Conservation (phyloP, 2,329 filamentous ascomycete genomes). For the Aspergillus japonicus region DNA sequence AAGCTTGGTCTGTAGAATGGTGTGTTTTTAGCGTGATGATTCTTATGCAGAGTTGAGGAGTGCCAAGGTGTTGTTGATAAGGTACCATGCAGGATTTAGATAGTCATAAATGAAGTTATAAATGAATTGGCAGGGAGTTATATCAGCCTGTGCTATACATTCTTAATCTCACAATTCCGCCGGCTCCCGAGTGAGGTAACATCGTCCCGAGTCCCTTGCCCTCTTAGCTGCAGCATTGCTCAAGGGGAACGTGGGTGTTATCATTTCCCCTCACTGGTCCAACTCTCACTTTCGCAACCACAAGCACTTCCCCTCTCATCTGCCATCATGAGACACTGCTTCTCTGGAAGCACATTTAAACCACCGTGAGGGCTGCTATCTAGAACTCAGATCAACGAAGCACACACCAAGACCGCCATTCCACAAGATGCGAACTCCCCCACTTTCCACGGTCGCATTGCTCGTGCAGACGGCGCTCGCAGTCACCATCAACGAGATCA, state of each 20-base stretch:
- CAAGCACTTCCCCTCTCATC: not conserved
- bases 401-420: not conserved
- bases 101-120: not conserved
- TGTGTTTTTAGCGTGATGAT: not conserved
- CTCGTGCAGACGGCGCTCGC: slow-evolving; percentile 26
- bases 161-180: not conserved
- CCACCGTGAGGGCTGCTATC: not conserved
- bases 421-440: slow-evolving; percentile 9
- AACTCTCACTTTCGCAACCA: not conserved
- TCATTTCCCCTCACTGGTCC: not conserved
- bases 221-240: slow-evolving; percentile 1
- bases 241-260: not conserved
- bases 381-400: not conserved
- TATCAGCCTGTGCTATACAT: not conserved
- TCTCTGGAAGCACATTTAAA: not conserved
- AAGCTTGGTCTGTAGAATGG: not conserved
- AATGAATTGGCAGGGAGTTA: not conserved
- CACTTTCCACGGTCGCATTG: slow-evolving; percentile 1
- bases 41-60: not conserved
- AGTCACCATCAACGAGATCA: slow-evolving; percentile 61
- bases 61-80: not conserved
- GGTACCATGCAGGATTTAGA: not conserved
- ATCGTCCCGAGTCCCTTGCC: not conserved
- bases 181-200: slow-evolving; percentile 2
- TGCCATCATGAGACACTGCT: not conserved